Evolutionary conservation across 805 yeast species (phyloP).

Genomic region (Candida sphagnicola): DNA sequence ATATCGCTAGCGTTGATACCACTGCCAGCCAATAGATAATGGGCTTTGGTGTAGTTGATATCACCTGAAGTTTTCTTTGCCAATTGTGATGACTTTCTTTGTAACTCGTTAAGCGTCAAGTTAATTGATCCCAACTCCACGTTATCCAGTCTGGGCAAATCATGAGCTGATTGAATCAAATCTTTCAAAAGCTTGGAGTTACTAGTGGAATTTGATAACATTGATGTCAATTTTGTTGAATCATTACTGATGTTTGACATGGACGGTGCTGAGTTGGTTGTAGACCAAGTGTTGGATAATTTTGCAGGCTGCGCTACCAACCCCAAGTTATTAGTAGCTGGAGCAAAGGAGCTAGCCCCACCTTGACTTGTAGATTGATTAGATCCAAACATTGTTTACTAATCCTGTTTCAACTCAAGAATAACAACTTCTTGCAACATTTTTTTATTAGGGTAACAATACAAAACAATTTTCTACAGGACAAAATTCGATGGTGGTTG

Average conservation of each 20-base stretch:
- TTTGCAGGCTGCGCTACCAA: not conserved
- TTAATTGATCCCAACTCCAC: slow-evolving; percentile 78
- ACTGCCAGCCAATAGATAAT: slow-evolving; percentile 83
- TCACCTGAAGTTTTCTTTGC: slow-evolving; percentile 40
- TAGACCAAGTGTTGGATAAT: not conserved
- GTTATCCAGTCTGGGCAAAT: slow-evolving; percentile 56
- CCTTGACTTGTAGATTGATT: not conserved
- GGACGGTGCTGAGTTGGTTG: not conserved
- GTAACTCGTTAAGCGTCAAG: slow-evolving; percentile 75
- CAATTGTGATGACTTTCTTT: slow-evolving; percentile 57
- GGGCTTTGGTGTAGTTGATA: slow-evolving; percentile 61
- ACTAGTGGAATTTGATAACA: slow-evolving; percentile 3
- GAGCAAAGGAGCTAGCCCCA: slow-evolving; percentile 2
- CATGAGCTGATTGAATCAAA: slow-evolving; percentile 70
- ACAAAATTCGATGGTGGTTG: not conserved
- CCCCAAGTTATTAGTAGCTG: slow-evolving; percentile 1
- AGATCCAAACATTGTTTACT: not conserved
- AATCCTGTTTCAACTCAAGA: not conserved
- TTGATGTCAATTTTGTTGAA: not conserved
- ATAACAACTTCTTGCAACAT: too few species aligned
- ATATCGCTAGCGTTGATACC: slow-evolving; percentile 86
- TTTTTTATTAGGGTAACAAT: not conserved
- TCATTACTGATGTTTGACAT: not conserved
- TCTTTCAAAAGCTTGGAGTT: slow-evolving; percentile 50
- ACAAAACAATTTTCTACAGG: not conserved